Base-by-base conservation (phyloP, 1,284 basidiomycete genomes). In the Ganoderma sinense region DNA sequence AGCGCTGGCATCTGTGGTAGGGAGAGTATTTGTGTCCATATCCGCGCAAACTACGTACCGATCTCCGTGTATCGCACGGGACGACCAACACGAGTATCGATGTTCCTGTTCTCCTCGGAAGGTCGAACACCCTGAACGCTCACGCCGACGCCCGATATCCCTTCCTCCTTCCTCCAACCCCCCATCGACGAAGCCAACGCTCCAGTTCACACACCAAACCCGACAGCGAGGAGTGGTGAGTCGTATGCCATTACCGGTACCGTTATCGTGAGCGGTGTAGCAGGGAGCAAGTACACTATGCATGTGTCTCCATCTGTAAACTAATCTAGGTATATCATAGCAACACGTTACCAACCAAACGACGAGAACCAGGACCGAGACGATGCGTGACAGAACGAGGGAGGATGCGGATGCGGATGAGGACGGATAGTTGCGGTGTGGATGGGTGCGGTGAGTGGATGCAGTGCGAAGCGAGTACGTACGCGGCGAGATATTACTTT, bases 301-400 rank as follows among this genome's bases (percentile, higher is more conserved):
- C 4, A 41, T 41, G 41, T 41, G 16, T 41, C 1, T 41, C 4
- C 6, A 20, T 64, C 66, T 62, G 43, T 51, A 48, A 51, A 51
- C 48, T 51, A 73, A 26, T 51, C 48, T 51, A 51, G 48, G 48
- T 51, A 51, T 68, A 69, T 61, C 67, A 65, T 69, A 69, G 53
- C 67, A 62, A 62, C 59, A 60, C 59, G 43, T 62, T 29, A 41
- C 23, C 16, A 29, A 36, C 23, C 20, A 60, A 26, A 26, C 20
- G 39, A 40, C 11, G 23, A 40, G 36, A 36, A 36, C 26, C 16
- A 26, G 10, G 16, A 40, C 33, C n/a, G n/a, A 41, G 59, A 61
- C 59, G 23, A 62, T 65, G 64, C 36, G 66, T 51, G 64, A 64
- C 26, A 56, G 26, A 53, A 7, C 39, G 39, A 23, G 8, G 31